phyloP scores from a whole-genome alignment of 495 filamentous ascomycete genomes.

The Aspergillus conjunctus region DNA sequence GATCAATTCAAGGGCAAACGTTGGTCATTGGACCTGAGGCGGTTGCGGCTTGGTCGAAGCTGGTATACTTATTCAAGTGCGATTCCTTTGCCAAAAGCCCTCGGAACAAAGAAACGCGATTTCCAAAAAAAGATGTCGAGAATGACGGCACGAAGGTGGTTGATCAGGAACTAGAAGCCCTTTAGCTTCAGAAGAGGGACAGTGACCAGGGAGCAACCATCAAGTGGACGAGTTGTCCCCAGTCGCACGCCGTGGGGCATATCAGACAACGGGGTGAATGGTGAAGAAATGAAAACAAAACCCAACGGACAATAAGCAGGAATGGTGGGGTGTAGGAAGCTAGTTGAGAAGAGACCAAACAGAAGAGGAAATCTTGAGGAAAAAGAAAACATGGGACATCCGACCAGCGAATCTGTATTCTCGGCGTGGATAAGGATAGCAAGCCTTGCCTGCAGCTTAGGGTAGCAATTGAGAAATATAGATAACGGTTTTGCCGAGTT shows the following conservation, averaged over 20 bases:
- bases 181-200: conserved; percentile 1
- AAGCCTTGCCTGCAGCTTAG: not conserved
- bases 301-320: conserved; percentile 10
- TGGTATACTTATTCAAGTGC: not conserved
- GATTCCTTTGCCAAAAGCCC: not conserved
- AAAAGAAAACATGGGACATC: conserved; percentile 25
- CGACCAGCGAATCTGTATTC: conserved; percentile 16
- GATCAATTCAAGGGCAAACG: conserved; percentile 12
- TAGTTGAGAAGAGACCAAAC: conserved; percentile 14
- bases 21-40: conserved; percentile 16
- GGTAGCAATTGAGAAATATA: conserved; percentile 1
- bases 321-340: conserved; percentile 11
- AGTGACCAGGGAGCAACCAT: not conserved
- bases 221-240: not conserved
- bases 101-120: conserved; percentile 1
- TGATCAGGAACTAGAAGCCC: conserved; percentile 13
- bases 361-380: conserved; percentile 15
- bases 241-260: conserved; percentile 8
- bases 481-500: not conserved
- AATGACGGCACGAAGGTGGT: conserved; percentile 5
- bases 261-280: conserved; percentile 5
- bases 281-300: not conserved
- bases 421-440: conserved; percentile 8
- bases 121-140: not conserved
- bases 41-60: conserved; percentile 16